phyloP scores from a whole-genome alignment of 805 yeast species.

The Dipodascopsis uninucleata region DNA sequence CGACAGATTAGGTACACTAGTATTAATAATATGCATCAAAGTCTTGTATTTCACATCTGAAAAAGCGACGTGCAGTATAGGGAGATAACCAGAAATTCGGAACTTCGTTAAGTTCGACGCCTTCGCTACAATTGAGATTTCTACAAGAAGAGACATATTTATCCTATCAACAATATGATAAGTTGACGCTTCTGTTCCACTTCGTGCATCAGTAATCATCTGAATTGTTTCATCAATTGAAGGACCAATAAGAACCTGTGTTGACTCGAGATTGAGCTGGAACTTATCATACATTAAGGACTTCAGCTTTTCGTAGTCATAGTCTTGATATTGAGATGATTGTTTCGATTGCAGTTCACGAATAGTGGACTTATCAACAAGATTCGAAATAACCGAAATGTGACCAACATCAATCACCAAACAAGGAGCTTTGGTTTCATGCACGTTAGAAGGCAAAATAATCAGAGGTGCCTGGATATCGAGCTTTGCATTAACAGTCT shows the following conservation, averaged over 20 bases:
- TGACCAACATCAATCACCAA: conserved; percentile 95
- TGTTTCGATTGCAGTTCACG: conserved; percentile 62
- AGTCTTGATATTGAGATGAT: conserved; percentile 49
- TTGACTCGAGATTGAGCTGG: conserved; percentile 69
- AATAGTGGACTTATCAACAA: conserved; percentile 65
- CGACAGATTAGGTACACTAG: conserved; percentile 55
- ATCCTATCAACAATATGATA: conserved; percentile 72
- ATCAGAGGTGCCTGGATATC: conserved; percentile 93
- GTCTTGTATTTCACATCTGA: conserved; percentile 90
- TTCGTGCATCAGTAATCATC: conserved; percentile 50
- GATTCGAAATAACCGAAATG: conserved; percentile 74
- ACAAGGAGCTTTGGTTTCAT: conserved; percentile 78
- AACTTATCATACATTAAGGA: conserved; percentile 88
- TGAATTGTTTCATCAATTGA: conserved; percentile 72
- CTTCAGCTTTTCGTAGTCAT: conserved; percentile 73
- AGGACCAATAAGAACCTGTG: conserved; percentile 79
- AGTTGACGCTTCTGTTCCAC: conserved; percentile 37
- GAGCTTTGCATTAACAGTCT: conserved; percentile 76
- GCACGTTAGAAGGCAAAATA: conserved; percentile 77
- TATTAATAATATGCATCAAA: conserved; percentile 71
- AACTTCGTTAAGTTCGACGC: conserved; percentile 70
- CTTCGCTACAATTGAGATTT: conserved; percentile 79
- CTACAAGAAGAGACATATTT: conserved; percentile 68
- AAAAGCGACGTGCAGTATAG: conserved; percentile 63
- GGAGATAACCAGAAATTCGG: conserved; percentile 72